A percentile compares a stretch with the other conserved stretches of the same genome.
Conservation (phyloP, 257 asterid genomes). For the Scutellaria barbata region DNA sequence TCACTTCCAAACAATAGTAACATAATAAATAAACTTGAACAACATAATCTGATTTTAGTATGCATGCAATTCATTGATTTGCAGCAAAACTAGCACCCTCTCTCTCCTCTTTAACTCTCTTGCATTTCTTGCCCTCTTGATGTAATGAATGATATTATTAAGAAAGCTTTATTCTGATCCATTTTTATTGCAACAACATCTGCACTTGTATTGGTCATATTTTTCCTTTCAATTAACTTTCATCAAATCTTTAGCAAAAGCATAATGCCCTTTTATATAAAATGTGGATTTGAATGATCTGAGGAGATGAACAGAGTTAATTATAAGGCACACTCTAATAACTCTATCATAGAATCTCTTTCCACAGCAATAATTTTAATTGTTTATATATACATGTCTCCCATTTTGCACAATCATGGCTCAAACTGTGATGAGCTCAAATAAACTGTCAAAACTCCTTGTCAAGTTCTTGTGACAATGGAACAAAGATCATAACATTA, state of each 20-base stretch:
- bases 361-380: neutral
- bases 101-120: too few species aligned
- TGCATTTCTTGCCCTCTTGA: too few species aligned
- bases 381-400: neutral
- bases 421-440: conserved; percentile 1
- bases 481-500: too few species aligned
- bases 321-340: conserved; percentile 21
- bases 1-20: too few species aligned
- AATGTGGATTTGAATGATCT: neutral
- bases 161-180: too few species aligned
- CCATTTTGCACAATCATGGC: conserved; percentile 19
- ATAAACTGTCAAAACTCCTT: too few species aligned
- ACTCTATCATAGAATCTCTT: conserved; percentile 29
- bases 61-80: too few species aligned
- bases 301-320: conserved; percentile 1
- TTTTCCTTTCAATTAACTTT: neutral
- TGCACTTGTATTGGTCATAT: neutral
- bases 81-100: too few species aligned
- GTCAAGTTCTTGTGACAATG: too few species aligned
- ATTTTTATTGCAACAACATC: neutral
- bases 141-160: too few species aligned
- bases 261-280: conserved; percentile 1
- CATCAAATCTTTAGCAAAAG: neutral
- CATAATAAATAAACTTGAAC: too few species aligned
- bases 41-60: too few species aligned